Percentiles rank a stretch among this genome's conserved stretches.
Evolutionary conservation across 306 rosid species (phyloP).

Genomic region (Inga leiocalycina): DNA sequence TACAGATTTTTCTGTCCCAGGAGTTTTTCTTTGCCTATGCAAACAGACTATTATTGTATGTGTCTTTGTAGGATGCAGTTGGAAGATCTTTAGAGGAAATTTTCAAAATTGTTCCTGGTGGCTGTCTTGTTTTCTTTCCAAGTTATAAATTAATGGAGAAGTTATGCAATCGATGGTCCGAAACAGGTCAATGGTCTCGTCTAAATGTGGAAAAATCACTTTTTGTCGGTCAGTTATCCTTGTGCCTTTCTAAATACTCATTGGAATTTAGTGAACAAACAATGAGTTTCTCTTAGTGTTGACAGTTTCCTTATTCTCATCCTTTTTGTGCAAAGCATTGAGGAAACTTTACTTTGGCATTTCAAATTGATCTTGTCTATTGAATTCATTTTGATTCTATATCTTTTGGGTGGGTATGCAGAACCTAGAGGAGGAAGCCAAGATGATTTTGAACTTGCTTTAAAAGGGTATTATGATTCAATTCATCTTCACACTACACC

Average conservation of each 20-base stretch:
- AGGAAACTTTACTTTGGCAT: constrained; percentile 17
- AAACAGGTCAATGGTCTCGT: constrained; percentile 94
- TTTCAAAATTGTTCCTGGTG: constrained; percentile 79
- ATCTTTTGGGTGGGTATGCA: constrained; percentile 44
- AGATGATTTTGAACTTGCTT: constrained; percentile 77
- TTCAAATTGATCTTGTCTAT: constrained; percentile 26
- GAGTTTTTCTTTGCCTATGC: constrained; percentile 10
- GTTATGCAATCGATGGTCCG: constrained; percentile 82
- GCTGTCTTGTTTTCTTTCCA: constrained; percentile 95
- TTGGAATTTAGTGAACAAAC: constrained; percentile 19
- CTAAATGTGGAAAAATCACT: constrained; percentile 64
- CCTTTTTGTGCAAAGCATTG: constrained; percentile 27
- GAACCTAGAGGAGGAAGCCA: constrained; percentile 92
- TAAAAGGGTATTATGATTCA: constrained; percentile 80
- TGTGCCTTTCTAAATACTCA: constrained; percentile 12
- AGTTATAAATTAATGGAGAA: constrained; percentile 95
- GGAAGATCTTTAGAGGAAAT: constrained; percentile 92
- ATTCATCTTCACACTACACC: constrained; percentile 55
- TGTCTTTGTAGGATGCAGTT: constrained; percentile 72
- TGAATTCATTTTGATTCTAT: constrained; percentile 27
- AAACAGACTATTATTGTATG: constrained; percentile 32
- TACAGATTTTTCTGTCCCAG: neutral
- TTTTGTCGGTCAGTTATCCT: constrained; percentile 71
- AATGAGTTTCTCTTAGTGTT: constrained; percentile 20
- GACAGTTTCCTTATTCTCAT: constrained; percentile 23